These are phyloP conservation scores for Glomus cerebriforme DNA, from an alignment of 192 early-diverging fungal species.

Conservation along the genomic window DNA sequence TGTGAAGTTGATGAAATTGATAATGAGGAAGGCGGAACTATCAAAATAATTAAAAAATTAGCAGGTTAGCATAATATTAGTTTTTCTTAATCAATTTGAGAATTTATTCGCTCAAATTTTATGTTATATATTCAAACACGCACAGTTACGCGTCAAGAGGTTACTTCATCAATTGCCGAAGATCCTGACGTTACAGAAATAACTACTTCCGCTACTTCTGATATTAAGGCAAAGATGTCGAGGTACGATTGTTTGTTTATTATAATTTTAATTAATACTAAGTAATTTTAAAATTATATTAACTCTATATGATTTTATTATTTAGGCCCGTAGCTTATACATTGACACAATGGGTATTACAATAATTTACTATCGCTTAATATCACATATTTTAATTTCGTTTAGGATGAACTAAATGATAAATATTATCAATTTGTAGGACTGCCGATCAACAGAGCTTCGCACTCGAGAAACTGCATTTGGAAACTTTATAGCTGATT, in stretches of 20 bases:
- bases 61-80: slow-evolving; percentile 34
- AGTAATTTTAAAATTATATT: neutral
- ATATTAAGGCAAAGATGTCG: slow-evolving; percentile 52
- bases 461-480: slow-evolving; percentile 62
- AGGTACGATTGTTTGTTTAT: slow-evolving; percentile 17
- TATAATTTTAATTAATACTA: neutral
- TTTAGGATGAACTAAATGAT: neutral
- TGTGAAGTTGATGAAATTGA: slow-evolving; percentile 36
- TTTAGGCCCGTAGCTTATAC: slow-evolving; percentile 54
- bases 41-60: slow-evolving; percentile 33
- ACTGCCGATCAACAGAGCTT: slow-evolving; percentile 60
- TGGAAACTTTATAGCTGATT: slow-evolving; percentile 63
- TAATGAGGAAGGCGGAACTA: slow-evolving; percentile 12
- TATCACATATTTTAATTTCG: neutral
- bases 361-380: neutral
- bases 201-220: slow-evolving; percentile 48
- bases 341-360: slow-evolving; percentile 34
- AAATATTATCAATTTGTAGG: slow-evolving; percentile 18
- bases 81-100: neutral
- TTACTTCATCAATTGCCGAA: slow-evolving; percentile 43
- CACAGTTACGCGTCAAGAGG: slow-evolving; percentile 47
- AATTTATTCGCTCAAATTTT: neutral
- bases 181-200: slow-evolving; percentile 46
- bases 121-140: neutral
- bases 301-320: neutral